A percentile compares a stretch with the other conserved stretches of the same genome.
Evolutionary conservation across 73 alveolate genomes (phyloP).

Genomic region (Paramecium sexaurelia): DNA sequence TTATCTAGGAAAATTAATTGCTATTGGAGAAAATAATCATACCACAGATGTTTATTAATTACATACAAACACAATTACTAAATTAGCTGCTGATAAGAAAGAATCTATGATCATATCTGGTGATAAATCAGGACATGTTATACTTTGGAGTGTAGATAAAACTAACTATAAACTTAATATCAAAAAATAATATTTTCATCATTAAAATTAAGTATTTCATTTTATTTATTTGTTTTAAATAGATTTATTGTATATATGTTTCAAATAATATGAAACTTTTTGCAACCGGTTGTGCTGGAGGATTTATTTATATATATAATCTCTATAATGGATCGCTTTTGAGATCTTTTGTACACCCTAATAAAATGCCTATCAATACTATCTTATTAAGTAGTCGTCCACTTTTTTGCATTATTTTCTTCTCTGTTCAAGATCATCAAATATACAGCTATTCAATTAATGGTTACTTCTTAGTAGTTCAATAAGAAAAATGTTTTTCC

Average conservation of each 20-base stretch:
- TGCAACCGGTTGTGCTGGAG: constrained; percentile 75
- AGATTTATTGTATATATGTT: not conserved
- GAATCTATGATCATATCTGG: constrained; percentile 66
- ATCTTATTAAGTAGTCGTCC: constrained; percentile 9
- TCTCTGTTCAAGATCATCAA: constrained; percentile 70
- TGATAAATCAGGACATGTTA: constrained; percentile 70
- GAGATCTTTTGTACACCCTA: constrained; percentile 77
- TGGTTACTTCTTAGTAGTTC: constrained; percentile 71
- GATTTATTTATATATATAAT: constrained; percentile 71
- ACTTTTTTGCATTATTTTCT: constrained; percentile 60
- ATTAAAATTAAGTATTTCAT: not conserved
- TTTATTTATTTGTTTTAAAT: not conserved
- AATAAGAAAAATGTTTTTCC: constrained; percentile 70
- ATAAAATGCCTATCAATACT: constrained; percentile 69
- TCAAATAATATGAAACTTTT: constrained; percentile 54
- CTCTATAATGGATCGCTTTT: constrained; percentile 72
- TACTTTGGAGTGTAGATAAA: constrained; percentile 63
- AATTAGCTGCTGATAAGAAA: constrained; percentile 59
- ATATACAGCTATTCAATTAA: constrained; percentile 76
- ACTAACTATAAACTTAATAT: not conserved
- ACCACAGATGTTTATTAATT: not conserved
- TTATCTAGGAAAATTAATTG: constrained; percentile 61
- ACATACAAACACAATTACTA: constrained; percentile 64
- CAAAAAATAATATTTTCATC: constrained; percentile 47
- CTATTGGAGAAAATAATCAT: constrained; percentile 51